These are phyloP conservation scores for Globisporangium canariense DNA, from an alignment of 352 stramenopile species.

Conservation along the genomic window DNA sequence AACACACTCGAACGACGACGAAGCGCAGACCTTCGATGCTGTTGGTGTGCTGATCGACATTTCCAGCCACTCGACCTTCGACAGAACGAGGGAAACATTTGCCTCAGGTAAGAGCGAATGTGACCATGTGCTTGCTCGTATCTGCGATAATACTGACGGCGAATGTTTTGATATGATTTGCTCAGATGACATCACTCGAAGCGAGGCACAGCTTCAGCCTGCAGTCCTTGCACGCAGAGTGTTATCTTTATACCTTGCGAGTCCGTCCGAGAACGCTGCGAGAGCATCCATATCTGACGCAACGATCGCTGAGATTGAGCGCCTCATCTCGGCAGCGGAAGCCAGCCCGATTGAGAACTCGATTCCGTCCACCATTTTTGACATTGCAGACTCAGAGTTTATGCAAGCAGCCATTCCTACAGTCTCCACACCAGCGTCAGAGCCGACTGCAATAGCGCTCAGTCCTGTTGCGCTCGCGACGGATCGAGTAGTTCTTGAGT, in stretches of 20 bases:
- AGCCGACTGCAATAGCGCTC: slow-evolving; percentile 3
- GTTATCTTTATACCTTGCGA: slow-evolving; percentile 18
- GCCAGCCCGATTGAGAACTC: not conserved
- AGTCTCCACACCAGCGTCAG: not conserved
- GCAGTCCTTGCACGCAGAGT: slow-evolving; percentile 21
- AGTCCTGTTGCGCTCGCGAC: not conserved
- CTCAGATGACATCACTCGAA: not conserved
- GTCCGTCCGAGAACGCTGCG: not conserved
- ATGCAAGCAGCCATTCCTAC: slow-evolving; percentile 30
- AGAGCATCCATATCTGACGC: slow-evolving; percentile 18
- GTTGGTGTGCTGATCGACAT: not conserved
- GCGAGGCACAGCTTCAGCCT: not conserved
- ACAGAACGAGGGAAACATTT: slow-evolving; percentile 18
- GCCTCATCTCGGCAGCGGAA: slow-evolving; percentile 12
- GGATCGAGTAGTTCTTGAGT: slow-evolving; percentile 2
- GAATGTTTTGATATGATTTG: not conserved
- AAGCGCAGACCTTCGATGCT: not conserved
- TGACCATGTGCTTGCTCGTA: not conserved
- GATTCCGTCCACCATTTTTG: slow-evolving; percentile 39
- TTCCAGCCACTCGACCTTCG: slow-evolving; percentile 6
- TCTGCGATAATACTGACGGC: not conserved
- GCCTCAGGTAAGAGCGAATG: not conserved
- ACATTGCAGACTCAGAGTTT: slow-evolving; percentile 49
- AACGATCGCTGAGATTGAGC: slow-evolving; percentile 33
- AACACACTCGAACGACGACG: not conserved